Percentiles rank a stretch among this genome's conserved stretches.
Conservation (phyloP, 73 alveolate species). For the Paramecium pentaurelia region DNA sequence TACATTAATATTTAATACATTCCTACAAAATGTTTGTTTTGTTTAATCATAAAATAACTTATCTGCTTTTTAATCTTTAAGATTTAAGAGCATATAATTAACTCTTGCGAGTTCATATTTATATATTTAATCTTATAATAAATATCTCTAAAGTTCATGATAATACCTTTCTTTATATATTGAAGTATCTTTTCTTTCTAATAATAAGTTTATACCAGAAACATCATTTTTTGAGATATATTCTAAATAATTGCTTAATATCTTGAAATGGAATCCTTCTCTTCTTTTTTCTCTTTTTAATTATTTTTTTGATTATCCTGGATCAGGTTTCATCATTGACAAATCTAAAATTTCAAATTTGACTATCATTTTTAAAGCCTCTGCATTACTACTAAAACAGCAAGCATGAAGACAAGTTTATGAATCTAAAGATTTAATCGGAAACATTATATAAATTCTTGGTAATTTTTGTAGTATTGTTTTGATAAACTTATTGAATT, state of each 20-base stretch:
- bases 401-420: constrained; percentile 21
- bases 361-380: background rate
- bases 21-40: background rate
- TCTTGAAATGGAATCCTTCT: background rate
- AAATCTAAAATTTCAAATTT: background rate
- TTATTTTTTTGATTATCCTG: background rate
- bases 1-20: background rate
- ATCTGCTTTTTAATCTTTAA: background rate
- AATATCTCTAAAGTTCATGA: background rate
- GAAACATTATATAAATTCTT: background rate
- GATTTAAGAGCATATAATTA: background rate
- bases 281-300: background rate
- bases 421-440: background rate
- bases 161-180: background rate
- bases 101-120: background rate
- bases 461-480: background rate
- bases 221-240: background rate
- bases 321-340: background rate
- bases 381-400: background rate
- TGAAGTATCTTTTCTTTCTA: background rate
- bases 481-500: background rate
- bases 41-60: background rate
- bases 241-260: background rate
- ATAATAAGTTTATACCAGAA: background rate
- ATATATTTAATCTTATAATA: background rate